Base-by-base conservation (phyloP, 208 protist genomes). In the Acanthamoeba triangularis region DNA sequence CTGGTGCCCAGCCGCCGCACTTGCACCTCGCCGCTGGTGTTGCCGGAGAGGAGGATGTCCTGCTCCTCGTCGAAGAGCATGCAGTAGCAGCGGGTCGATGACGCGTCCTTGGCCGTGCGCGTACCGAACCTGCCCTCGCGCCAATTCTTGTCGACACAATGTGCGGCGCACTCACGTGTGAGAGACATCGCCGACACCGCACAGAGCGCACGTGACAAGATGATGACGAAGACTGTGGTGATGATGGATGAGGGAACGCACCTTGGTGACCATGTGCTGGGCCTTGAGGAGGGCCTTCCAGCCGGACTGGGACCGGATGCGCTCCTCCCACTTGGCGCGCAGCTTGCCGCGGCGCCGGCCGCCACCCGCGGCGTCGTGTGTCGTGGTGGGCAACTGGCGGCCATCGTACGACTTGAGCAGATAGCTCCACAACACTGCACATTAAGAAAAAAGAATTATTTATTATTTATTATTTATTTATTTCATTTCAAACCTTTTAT, bases 201-300 rank as follows among this genome's bases (percentile, higher is more conserved):
- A 28, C 28, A 74, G 8, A 1, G 13, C 67, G 28, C 28, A 5
- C 16, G 10, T 28, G 72, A 37, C 13, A 49, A 49, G 33, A 23
- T 20, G 23, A 47, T 80, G 18, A 13, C 20, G 7, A 23, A 28
- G 35, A 37, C 23, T 30, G 8, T 37, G 13, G 65, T 20, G 20
- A 44, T 5, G 41, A 49, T 14, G 69, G 14, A 25, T 18, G 37
- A 18, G 74, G 5, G 41, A 3, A 30, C 74, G 3, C n/a, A 84
- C 74, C 74, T 84, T 44, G 18, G 74, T 28, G 20, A 52, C 74
- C 16, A n/a, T n/a, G 74, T 84, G 74, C 23, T 35, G 74, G n/a
- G 74, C 74, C 74, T 84, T 84, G 74, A 84, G 74, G 2, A 84
- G 74, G 20, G n/a, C 74, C 74, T 84, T 84, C 74, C 74, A 84